These are phyloP conservation scores for Onygenales sp. DNA, from an alignment of 2,329 filamentous ascomycete species.

Conservation along the genomic window DNA sequence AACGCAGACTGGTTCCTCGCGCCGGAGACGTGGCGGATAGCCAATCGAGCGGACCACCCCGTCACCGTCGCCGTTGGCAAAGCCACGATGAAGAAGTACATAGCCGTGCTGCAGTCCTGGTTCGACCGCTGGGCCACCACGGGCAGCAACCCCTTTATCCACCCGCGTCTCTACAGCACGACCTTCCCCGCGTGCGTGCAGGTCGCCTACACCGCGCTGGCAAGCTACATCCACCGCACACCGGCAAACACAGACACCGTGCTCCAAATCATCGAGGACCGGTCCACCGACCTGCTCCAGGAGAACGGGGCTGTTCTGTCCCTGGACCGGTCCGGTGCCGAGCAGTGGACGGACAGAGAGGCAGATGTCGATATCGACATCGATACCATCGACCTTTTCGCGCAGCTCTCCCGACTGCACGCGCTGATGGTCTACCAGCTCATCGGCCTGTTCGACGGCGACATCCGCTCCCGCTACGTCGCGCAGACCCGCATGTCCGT, in stretches of 20 bases:
- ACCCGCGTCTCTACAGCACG: neutral
- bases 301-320: neutral
- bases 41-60: no score
- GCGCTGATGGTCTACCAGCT: constrained; percentile 39
- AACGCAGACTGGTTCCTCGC: no score
- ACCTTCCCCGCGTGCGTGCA: neutral
- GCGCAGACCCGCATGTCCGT: constrained; percentile 27
- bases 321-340: neutral
- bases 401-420: constrained; percentile 33
- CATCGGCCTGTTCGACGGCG: constrained; percentile 41
- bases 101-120: neutral
- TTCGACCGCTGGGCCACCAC: neutral
- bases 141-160: constrained; percentile 1
- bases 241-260: neutral
- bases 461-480: constrained; percentile 30
- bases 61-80: no score
- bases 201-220: neutral
- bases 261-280: neutral
- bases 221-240: neutral
- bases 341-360: no score
- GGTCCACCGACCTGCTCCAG: neutral
- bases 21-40: no score
- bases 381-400: constrained; percentile 6
- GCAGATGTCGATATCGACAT: no score
- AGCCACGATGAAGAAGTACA: neutral